A percentile compares a stretch with the other conserved stretches of the same genome.
Conservation (phyloP, 2,329 filamentous ascomycete genomes). For the Colletotrichum truncatum region DNA sequence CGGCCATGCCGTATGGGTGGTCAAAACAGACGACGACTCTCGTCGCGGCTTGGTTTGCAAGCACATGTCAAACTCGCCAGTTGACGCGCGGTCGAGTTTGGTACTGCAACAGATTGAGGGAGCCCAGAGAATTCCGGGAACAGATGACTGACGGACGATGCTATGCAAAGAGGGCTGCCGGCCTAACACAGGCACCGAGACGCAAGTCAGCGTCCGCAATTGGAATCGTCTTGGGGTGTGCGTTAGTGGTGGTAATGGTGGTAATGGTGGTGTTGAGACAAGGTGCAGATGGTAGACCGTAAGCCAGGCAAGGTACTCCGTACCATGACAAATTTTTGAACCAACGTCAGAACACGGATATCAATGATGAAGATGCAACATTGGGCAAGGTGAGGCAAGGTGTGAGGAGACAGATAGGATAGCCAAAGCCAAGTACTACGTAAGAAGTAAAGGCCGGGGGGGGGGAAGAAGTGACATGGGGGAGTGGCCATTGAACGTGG, state of each 20-base stretch:
- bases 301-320: no score
- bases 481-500: not conserved
- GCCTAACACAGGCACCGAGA: conserved; percentile 15
- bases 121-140: not conserved
- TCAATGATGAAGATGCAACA: not conserved
- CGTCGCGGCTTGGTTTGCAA: not conserved
- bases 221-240: not conserved
- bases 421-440: not conserved
- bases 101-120: conserved; percentile 7
- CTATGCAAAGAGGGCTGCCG: not conserved
- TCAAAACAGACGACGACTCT: not conserved
- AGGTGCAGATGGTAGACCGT: no score
- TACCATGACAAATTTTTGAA: no score
- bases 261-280: not conserved
- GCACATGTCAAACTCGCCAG: not conserved
- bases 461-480: not conserved
- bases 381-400: not conserved
- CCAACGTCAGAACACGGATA: no score
- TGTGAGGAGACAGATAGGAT: not conserved
- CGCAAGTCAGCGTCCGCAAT: conserved; percentile 22
- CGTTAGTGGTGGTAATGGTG: not conserved
- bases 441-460: not conserved
- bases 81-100: not conserved
- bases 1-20: not conserved
- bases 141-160: conserved; percentile 5